These are phyloP conservation scores for Pyrenula massariospora DNA, from an alignment of 495 filamentous ascomycete species.

Conservation along the genomic window DNA sequence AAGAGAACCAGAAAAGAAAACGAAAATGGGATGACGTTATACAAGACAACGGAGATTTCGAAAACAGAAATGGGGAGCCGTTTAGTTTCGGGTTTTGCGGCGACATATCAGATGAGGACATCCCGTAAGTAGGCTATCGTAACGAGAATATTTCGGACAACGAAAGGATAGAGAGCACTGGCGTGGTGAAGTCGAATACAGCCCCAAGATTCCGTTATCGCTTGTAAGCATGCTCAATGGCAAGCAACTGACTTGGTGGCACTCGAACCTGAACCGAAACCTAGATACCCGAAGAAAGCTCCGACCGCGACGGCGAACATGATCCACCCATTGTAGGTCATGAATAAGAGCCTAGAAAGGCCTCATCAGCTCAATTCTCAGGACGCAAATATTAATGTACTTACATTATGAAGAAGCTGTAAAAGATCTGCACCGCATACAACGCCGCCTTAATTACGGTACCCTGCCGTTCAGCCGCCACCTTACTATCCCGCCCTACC, in stretches of 20 bases:
- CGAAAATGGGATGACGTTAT: slow-evolving; percentile 79
- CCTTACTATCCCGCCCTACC: slow-evolving; percentile 44
- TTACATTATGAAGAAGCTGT: slow-evolving; percentile 99
- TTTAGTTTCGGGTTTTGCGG: slow-evolving; percentile 87
- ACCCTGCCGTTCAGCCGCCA: slow-evolving; percentile 39
- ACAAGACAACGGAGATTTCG: slow-evolving; percentile 31
- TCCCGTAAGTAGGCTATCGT: slow-evolving; percentile 29
- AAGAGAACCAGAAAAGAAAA: slow-evolving; percentile 60
- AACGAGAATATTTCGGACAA: too few relatives aligned
- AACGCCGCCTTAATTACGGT: slow-evolving; percentile 67
- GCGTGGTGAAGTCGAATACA: too few relatives aligned
- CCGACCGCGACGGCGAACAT: slow-evolving; percentile 88
- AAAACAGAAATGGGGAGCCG: slow-evolving; percentile 25
- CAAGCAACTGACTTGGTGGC: slow-evolving; percentile 79
- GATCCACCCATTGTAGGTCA: slow-evolving; percentile 98
- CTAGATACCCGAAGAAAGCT: slow-evolving; percentile 76
- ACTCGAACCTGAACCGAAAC: slow-evolving; percentile 60
- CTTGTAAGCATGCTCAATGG: slow-evolving; percentile 48
- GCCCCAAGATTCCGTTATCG: too few relatives aligned
- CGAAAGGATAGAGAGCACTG: too few relatives aligned
- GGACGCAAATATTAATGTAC: slow-evolving; percentile 23
- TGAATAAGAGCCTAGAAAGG: slow-evolving; percentile 75
- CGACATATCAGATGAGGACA: slow-evolving; percentile 47
- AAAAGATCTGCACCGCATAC: slow-evolving; percentile 93
- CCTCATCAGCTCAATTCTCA: neutral